phyloP scores from a whole-genome alignment of 2,329 filamentous ascomycete species.

The Ceratocystiopsis minuta region DNA sequence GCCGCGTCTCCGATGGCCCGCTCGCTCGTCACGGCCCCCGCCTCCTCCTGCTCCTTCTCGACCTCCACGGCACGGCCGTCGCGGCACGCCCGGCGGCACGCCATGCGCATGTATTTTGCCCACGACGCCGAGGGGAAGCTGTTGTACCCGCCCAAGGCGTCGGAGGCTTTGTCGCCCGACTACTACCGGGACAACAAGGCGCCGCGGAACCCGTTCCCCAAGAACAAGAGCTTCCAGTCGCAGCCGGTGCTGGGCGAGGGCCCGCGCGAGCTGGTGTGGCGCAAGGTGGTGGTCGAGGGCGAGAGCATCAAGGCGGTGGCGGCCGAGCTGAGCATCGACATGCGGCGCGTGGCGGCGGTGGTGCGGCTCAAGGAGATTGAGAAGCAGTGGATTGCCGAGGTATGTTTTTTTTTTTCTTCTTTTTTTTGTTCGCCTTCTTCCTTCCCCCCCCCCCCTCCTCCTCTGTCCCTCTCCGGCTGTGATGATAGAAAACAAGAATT shows the following conservation, averaged over 20 bases:
- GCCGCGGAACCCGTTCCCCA: constrained; percentile 38
- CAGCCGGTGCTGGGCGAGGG: constrained; percentile 56
- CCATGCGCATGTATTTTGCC: too few species aligned
- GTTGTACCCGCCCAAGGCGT: too few species aligned
- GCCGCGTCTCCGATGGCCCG: too few species aligned
- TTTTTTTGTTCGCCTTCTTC: not conserved
- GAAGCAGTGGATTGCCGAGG: constrained; percentile 56
- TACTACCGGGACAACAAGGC: constrained; percentile 15
- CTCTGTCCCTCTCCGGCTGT: constrained; percentile 15
- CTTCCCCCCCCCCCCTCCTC: not conserved
- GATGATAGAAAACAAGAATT: constrained; percentile 48
- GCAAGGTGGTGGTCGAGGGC: constrained; percentile 44
- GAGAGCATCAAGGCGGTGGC: constrained; percentile 60
- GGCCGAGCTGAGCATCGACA: constrained; percentile 59
- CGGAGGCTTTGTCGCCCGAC: too few species aligned
- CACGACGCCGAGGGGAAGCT: too few species aligned
- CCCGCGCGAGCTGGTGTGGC: constrained; percentile 56
- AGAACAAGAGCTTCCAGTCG: constrained; percentile 53
- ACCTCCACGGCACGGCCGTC: too few species aligned
- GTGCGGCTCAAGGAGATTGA: constrained; percentile 75
- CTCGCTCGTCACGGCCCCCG: too few species aligned
- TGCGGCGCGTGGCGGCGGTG: constrained; percentile 70
- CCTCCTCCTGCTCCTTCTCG: too few species aligned
- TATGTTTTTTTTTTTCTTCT: constrained; percentile 28
- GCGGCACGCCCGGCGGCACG: too few species aligned